These are phyloP conservation scores for Stemphylium vesicarium DNA, from an alignment of 2,329 filamentous ascomycete genomes.

Conservation along the genomic window DNA sequence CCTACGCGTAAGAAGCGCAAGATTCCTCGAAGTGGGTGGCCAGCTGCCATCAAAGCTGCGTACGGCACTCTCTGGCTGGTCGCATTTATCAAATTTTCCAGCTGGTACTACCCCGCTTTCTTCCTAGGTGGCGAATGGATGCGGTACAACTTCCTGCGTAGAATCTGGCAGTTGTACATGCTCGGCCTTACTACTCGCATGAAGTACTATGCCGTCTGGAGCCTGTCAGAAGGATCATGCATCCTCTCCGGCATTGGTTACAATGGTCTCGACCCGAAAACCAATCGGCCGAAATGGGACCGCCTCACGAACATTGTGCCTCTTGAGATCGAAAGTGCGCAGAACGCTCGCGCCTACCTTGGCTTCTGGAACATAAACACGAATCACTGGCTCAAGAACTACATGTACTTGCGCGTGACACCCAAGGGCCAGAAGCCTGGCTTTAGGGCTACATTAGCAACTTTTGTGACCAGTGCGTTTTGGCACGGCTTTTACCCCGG, in stretches of 20 bases:
- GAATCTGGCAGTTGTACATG: conserved; percentile 83
- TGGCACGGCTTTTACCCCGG: conserved; percentile 99
- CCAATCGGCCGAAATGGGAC: conserved; percentile 87
- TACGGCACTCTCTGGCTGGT: conserved; percentile 80
- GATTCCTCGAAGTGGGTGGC: conserved; percentile 88
- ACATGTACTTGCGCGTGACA: conserved; percentile 93
- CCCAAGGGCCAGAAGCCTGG: conserved; percentile 95
- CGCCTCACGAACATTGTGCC: conserved; percentile 89
- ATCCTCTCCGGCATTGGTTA: conserved; percentile 93
- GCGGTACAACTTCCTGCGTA: conserved; percentile 70
- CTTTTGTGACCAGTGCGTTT: conserved; percentile 90
- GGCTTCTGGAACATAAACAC: conserved; percentile 99
- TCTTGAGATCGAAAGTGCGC: conserved; percentile 82
- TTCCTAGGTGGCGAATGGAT: conserved; percentile 72
- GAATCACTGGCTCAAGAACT: conserved; percentile 95
- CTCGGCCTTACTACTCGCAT: conserved; percentile 79
- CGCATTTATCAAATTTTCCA: conserved; percentile 74
- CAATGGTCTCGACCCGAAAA: conserved; percentile 85
- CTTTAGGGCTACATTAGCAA: conserved; percentile 91
- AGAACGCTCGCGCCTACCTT: conserved; percentile 91
- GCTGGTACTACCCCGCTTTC: conserved; percentile 68
- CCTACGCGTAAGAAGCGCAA: conserved; percentile 87
- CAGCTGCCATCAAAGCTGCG: conserved; percentile 77
- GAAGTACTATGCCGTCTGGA: conserved; percentile 98
- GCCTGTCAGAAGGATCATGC: conserved; percentile 88